A percentile compares a stretch with the other conserved stretches of the same genome.
Evolutionary conservation across 2,329 filamentous ascomycete genomes (phyloP).

Genomic region (Alternaria dauci): DNA sequence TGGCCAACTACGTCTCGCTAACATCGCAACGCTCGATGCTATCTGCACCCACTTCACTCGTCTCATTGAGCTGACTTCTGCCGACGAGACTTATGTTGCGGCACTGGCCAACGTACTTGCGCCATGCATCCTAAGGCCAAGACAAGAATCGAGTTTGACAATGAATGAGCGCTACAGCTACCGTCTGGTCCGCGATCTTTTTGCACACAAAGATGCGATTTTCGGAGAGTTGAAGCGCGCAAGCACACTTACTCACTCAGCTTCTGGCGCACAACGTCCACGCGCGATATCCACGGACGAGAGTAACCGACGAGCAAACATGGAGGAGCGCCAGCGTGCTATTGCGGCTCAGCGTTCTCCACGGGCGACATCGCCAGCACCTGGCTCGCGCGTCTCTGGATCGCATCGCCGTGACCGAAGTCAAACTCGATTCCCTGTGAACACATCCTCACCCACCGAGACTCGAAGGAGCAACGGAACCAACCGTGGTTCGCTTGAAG

Average conservation of each 20-base stretch:
- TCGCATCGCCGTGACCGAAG: slow-evolving; percentile 77
- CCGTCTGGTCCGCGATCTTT: slow-evolving; percentile 88
- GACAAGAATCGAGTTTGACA: slow-evolving; percentile 85
- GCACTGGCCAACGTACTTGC: slow-evolving; percentile 78
- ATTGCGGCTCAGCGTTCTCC: slow-evolving; percentile 70
- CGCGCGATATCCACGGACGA: slow-evolving; percentile 95
- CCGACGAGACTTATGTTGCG: slow-evolving; percentile 84
- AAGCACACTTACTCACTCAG: slow-evolving; percentile 70
- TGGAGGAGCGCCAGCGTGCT: slow-evolving; percentile 90
- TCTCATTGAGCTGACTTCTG: slow-evolving; percentile 94
- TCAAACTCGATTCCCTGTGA: slow-evolving; percentile 82
- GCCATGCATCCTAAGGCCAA: slow-evolving; percentile 87
- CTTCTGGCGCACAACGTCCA: slow-evolving; percentile 68
- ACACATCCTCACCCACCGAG: slow-evolving; percentile 62
- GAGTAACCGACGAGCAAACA: slow-evolving; percentile 89
- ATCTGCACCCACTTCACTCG: slow-evolving; percentile 98
- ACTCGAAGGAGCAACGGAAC: slow-evolving; percentile 62
- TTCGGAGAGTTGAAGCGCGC: slow-evolving; percentile 96
- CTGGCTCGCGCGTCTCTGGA: slow-evolving; percentile 56
- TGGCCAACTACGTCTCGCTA: slow-evolving; percentile 91
- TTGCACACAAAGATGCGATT: slow-evolving; percentile 92
- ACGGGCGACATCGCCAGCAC: slow-evolving; percentile 77
- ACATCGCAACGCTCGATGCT: slow-evolving; percentile 98
- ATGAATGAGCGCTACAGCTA: slow-evolving; percentile 95
- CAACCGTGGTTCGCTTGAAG: slow-evolving; percentile 76